Percentiles rank a stretch among this genome's conserved stretches.
phyloP scores from a whole-genome alignment of 345 rosid genomes.

The Gossypium longicalyx region DNA sequence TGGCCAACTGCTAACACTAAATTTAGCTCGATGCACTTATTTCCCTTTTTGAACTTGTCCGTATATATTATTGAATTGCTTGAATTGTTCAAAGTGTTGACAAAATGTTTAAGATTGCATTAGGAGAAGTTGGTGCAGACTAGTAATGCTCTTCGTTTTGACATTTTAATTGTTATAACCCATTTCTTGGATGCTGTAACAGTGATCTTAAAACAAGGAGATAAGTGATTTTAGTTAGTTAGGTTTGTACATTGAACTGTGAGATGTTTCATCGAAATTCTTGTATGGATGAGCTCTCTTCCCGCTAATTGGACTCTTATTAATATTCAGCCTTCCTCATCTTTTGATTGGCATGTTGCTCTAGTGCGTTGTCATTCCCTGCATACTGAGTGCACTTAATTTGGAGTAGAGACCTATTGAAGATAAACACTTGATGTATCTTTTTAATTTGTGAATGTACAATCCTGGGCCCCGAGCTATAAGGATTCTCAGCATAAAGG shows the following conservation, averaged over 20 bases:
- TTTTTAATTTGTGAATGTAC: background rate
- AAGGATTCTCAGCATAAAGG: background rate
- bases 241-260: background rate
- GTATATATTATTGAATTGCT: background rate
- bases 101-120: constrained; percentile 1
- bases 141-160: background rate
- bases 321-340: background rate
- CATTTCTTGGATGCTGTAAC: background rate
- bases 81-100: constrained; percentile 6
- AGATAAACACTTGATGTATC: background rate
- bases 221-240: background rate
- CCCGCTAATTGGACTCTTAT: background rate
- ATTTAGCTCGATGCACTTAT: background rate
- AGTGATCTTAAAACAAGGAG: background rate
- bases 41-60: background rate
- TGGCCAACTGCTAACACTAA: background rate
- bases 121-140: background rate
- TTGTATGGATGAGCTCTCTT: background rate
- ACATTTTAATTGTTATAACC: background rate
- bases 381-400: background rate
- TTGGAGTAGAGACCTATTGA: background rate
- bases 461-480: background rate
- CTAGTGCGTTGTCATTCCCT: background rate
- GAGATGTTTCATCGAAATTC: background rate
- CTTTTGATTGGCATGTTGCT: no score